Evolutionary conservation across 257 asterid species (phyloP).

Genomic region (Solanum sparsipilum): DNA sequence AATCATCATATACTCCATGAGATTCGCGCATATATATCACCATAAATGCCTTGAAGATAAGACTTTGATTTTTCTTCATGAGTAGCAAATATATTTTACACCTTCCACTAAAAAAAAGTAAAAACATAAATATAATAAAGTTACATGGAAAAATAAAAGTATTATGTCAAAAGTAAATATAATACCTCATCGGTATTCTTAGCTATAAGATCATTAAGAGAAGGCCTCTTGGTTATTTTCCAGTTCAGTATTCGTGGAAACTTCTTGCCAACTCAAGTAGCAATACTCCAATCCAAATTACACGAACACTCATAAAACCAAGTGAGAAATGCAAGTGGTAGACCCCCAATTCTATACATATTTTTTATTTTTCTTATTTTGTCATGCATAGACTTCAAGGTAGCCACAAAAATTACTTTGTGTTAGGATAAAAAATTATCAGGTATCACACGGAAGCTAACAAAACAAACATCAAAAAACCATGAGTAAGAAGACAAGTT

Average conservation of each 20-base stretch:
- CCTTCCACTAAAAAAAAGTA: neutral
- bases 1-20: neutral
- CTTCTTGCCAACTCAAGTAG: neutral
- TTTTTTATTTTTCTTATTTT: neutral
- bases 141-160: too few relatives aligned
- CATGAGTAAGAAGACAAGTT: too few relatives aligned
- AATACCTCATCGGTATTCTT: neutral
- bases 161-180: too few relatives aligned
- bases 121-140: too few relatives aligned
- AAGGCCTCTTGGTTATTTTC: neutral
- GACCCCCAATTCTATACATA: neutral
- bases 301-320: too few relatives aligned
- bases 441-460: too few relatives aligned
- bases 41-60: neutral
- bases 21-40: neutral
- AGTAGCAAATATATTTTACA: neutral
- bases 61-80: neutral
- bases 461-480: too few relatives aligned
- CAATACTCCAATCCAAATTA: too few relatives aligned
- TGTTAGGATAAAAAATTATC: too few relatives aligned
- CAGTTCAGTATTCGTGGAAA: neutral
- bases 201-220: neutral
- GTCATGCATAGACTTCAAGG: neutral
- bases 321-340: neutral
- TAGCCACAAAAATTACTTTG: neutral